Evolutionary conservation across 306 rosid genomes (phyloP).

Genomic region (Lathyrus tuberosus): DNA sequence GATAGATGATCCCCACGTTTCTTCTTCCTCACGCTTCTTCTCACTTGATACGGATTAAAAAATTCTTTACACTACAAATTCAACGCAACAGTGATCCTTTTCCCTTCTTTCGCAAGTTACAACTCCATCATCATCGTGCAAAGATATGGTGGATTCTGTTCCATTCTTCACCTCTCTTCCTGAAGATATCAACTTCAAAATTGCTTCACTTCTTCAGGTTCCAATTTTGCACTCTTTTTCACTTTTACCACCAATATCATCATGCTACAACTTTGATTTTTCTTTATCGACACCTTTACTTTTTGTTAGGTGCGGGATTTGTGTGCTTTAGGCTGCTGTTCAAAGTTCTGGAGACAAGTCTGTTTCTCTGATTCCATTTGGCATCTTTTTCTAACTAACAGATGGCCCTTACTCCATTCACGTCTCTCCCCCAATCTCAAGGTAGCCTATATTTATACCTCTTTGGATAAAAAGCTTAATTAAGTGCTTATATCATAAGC

Average conservation of each 20-base stretch:
- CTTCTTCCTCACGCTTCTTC: no score
- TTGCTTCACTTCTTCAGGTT: constrained; percentile 73
- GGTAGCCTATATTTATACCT: constrained; percentile 38
- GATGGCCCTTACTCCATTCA: constrained; percentile 66
- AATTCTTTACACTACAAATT: no score
- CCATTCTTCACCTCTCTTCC: constrained; percentile 50
- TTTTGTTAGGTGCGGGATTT: constrained; percentile 63
- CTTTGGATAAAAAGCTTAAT: background rate
- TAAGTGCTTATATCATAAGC: background rate
- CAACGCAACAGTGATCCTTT: no score
- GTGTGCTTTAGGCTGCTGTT: constrained; percentile 78
- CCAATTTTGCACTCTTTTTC: background rate
- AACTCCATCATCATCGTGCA: background rate
- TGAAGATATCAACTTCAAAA: constrained; percentile 62
- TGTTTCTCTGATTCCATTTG: constrained; percentile 64
- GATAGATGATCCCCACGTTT: no score
- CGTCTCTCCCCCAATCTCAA: constrained; percentile 35
- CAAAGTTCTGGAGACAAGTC: constrained; percentile 63
- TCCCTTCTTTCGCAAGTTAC: no score
- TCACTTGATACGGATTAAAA: no score
- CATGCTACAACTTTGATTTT: constrained; percentile 10
- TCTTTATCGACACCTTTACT: background rate
- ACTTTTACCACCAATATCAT: background rate
- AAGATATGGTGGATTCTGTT: constrained; percentile 15
- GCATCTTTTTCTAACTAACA: constrained; percentile 56